Evolutionary conservation across 2,329 filamentous ascomycete genomes (phyloP).

Genomic region (Pseudodiploospora longispora): DNA sequence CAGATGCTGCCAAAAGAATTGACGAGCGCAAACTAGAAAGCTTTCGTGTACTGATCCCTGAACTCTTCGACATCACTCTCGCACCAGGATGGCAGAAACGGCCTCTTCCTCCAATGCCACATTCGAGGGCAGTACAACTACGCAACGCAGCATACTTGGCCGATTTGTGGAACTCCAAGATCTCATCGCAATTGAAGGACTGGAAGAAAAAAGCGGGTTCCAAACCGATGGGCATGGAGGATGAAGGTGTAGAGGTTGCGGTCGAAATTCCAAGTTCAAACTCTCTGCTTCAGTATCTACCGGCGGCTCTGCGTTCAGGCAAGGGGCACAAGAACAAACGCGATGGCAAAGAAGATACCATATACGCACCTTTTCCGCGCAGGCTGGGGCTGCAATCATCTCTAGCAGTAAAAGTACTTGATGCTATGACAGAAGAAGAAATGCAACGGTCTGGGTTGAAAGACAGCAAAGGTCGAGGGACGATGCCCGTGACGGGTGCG

Average conservation of each 20-base stretch:
- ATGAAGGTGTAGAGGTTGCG: slow-evolving; percentile 12
- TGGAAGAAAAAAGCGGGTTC: slow-evolving; percentile 37
- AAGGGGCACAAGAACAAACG: slow-evolving; percentile 4
- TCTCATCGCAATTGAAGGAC: slow-evolving; percentile 30
- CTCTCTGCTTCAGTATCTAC: slow-evolving; percentile 12
- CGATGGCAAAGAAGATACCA: slow-evolving; percentile 12
- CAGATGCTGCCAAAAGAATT: slow-evolving; percentile 14
- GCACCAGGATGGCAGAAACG: slow-evolving; percentile 45
- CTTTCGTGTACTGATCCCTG: slow-evolving; percentile 45
- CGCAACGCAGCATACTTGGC: slow-evolving; percentile 46
- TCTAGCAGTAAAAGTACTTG: slow-evolving; percentile 30
- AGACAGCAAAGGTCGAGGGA: slow-evolving; percentile 38
- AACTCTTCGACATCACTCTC: slow-evolving; percentile 45
- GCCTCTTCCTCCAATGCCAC: slow-evolving; percentile 33
- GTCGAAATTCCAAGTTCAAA: slow-evolving; percentile 6
- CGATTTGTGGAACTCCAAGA: slow-evolving; percentile 38
- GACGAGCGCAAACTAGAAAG: slow-evolving; percentile 25
- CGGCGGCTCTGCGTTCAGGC: slow-evolving; percentile 8
- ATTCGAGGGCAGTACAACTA: slow-evolving; percentile 42
- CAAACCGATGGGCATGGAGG: slow-evolving; percentile 29
- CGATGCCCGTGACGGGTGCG: slow-evolving; percentile 18
- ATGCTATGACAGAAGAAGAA: slow-evolving; percentile 40
- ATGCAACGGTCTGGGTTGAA: slow-evolving; percentile 32
- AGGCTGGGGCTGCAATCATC: slow-evolving; percentile 37
- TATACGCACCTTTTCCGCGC: slow-evolving; percentile 25